Base-by-base conservation (phyloP, 352 stramenopile species). In the Phytophthora palmivora region DNA sequence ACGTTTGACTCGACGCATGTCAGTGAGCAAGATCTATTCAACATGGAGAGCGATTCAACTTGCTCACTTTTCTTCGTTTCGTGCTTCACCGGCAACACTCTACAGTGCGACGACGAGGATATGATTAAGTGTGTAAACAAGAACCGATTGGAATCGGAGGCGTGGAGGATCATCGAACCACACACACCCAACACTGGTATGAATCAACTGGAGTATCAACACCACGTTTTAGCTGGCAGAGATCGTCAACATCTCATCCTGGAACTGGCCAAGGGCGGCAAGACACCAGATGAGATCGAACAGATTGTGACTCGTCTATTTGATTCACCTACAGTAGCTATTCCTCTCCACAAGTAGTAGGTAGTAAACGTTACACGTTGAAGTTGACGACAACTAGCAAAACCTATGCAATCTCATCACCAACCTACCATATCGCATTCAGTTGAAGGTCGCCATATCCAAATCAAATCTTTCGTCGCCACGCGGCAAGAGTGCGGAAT, bases 391-490 rank as follows among this genome's bases (percentile, higher is more conserved):
- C 32, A 53, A 37, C 22, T 38, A 63, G 21, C 2, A 54, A 58
- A 64, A 49, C 50, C 58, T 47, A 47, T 56, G 19, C 2, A 58
- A 57, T 5, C 2, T 18, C 26, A 72, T 72, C 4, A 10, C 0
- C 3, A 16, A 37, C 57, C 52, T 37, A 55, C 1, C 21, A 21
- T 45, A 51, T 7, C 6, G 36, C 32, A 63, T 63, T 44, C 7
- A 21, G 53, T 58, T 58, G 42, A 69, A 47, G 45, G 38, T 41
- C 47, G 24, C 30, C 22, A 11, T 22, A 41, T 22, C 37, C 21
- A 30, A 22, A 60, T 60, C 42, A 58, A 63, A 71, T 67, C 43
- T 63, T 71, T 63, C 22, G 16, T 44, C 39, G 55, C 62, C 62
- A 70, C 62, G 59, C 57, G 50, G 58, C 50, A 50, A 33, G 43